phyloP scores from a whole-genome alignment of 1,284 basidiomycete species.

The Naganishia albida region DNA sequence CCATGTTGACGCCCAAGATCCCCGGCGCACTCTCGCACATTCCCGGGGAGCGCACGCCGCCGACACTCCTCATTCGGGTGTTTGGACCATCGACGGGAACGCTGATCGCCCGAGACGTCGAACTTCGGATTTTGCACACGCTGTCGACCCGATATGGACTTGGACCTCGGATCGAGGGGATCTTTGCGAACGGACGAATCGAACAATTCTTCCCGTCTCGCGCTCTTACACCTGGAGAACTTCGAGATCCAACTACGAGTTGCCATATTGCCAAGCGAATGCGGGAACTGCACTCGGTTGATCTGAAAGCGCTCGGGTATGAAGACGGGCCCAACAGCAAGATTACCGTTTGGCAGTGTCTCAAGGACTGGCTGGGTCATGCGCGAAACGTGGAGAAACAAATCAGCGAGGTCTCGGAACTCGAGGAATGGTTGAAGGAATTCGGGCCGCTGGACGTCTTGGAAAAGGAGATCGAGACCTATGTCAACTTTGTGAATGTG shows the following conservation, averaged over 20 bases:
- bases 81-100: slow-evolving; percentile 83
- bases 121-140: slow-evolving; percentile 80
- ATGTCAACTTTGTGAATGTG: slow-evolving; percentile 44
- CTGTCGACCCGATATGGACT: slow-evolving; percentile 82
- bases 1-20: slow-evolving; percentile 51
- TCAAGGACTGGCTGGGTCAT: slow-evolving; percentile 61
- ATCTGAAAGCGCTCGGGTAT: slow-evolving; percentile 65
- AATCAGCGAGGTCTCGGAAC: slow-evolving; percentile 42
- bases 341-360: slow-evolving; percentile 61
- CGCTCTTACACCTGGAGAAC: slow-evolving; percentile 71
- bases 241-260: slow-evolving; percentile 72
- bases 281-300: slow-evolving; percentile 89
- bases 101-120: slow-evolving; percentile 79
- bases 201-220: slow-evolving; percentile 90
- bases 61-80: slow-evolving; percentile 78
- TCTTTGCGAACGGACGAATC: slow-evolving; percentile 86
- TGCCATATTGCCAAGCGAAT: slow-evolving; percentile 83
- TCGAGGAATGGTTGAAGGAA: slow-evolving; percentile 48
- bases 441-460: slow-evolving; percentile 47
- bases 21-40: slow-evolving; percentile 37
- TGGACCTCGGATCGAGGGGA: slow-evolving; percentile 87
- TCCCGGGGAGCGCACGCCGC: slow-evolving; percentile 50
- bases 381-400: slow-evolving; percentile 43
- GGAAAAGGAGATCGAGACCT: slow-evolving; percentile 48
- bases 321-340: slow-evolving; percentile 61